Conservation (phyloP, 257 asterid genomes). For the Misopates orontium region DNA sequence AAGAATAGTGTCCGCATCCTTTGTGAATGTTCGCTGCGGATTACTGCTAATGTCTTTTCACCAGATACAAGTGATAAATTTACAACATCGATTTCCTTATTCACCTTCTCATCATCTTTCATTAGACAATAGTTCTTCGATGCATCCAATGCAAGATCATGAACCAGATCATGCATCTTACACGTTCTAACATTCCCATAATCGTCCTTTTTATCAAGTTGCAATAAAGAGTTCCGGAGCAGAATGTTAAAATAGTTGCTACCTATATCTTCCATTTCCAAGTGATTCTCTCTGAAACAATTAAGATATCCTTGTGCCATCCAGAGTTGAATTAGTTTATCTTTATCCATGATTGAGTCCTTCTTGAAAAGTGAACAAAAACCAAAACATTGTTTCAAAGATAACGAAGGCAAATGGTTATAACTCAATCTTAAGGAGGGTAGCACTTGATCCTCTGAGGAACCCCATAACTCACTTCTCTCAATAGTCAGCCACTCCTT, state of each 20-base stretch:
- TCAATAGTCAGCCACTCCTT: constrained; percentile 24
- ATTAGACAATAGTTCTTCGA: constrained; percentile 1
- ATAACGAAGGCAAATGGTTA: constrained; percentile 23
- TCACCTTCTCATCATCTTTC: not conserved
- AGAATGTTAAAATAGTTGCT: constrained; percentile 10
- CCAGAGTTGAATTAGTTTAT: constrained; percentile 34
- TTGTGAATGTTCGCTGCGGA: not conserved
- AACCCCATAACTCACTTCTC: not conserved
- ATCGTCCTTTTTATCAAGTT: constrained; percentile 1
- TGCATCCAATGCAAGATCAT: constrained; percentile 24
- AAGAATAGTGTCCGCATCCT: constrained; percentile 6
- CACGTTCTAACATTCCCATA: not conserved
- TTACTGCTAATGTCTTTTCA: not conserved
- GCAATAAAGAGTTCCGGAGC: constrained; percentile 26
- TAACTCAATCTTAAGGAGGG: constrained; percentile 25
- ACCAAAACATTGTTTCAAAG: constrained; percentile 26
- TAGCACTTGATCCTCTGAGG: constrained; percentile 9
- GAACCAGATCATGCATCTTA: constrained; percentile 44
- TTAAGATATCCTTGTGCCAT: constrained; percentile 28
- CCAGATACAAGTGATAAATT: not conserved
- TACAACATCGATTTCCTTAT: not conserved
- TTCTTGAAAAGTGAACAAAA: constrained; percentile 33
- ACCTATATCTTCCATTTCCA: constrained; percentile 31
- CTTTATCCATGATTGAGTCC: constrained; percentile 23
- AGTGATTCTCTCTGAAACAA: not conserved